These are phyloP conservation scores for Neurospora discreta DNA, from an alignment of 495 filamentous ascomycete species.

Conservation along the genomic window DNA sequence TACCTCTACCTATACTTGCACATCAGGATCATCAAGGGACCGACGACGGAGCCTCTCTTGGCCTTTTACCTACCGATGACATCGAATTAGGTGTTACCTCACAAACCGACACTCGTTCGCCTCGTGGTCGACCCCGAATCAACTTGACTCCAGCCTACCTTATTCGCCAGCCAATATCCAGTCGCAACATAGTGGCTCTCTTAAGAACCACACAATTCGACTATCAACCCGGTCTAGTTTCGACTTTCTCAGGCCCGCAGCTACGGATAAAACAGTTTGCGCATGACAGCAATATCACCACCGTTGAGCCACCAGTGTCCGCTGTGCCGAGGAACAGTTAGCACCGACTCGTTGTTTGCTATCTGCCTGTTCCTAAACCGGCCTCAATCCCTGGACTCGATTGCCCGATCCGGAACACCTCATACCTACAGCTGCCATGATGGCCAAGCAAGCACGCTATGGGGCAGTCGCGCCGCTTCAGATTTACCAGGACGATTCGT, in stretches of 20 bases:
- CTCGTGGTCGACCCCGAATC: neutral
- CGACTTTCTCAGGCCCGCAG: neutral
- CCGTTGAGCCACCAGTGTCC: neutral
- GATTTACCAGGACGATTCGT: constrained; percentile 52
- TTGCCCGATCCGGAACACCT: neutral
- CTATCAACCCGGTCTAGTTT: neutral
- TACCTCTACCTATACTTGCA: neutral
- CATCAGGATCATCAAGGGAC: neutral
- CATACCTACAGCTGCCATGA: constrained; percentile 4
- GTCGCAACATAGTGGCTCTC: neutral
- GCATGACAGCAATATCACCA: neutral
- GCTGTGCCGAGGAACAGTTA: neutral
- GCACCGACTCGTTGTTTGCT: neutral
- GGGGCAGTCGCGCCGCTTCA: constrained; percentile 44
- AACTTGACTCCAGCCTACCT: neutral
- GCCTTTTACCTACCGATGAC: neutral
- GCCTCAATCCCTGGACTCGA: neutral
- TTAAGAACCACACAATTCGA: neutral
- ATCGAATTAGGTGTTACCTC: neutral
- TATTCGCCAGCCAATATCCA: neutral
- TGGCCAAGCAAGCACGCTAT: constrained; percentile 51
- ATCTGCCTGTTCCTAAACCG: neutral
- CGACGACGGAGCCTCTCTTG: neutral
- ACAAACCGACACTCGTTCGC: neutral
- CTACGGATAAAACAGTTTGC: neutral